A percentile compares a stretch with the other conserved stretches of the same genome.
Conservation (phyloP, 208 protist species). For the Leishmania tarentolae region DNA sequence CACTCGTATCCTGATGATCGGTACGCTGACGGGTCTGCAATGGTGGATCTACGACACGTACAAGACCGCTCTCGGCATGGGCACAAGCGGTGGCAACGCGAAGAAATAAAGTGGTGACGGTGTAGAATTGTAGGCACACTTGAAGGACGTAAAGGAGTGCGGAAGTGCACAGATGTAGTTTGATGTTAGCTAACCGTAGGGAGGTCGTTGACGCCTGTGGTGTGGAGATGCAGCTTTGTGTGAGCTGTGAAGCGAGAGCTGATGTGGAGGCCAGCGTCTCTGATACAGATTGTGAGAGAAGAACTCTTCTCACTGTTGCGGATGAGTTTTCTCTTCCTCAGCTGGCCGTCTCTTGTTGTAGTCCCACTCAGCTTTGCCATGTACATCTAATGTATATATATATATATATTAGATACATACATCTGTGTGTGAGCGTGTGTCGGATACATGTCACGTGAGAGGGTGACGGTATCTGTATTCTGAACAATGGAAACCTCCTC, state of each 20-base stretch:
- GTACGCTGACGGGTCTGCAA: conserved; percentile 96
- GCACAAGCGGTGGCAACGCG: conserved; percentile 46
- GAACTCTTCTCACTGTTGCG: neutral
- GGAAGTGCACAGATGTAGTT: neutral
- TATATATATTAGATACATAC: no score
- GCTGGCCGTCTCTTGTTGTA: neutral
- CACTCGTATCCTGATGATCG: conserved; percentile 97
- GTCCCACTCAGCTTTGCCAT: no score
- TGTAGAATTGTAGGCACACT: neutral
- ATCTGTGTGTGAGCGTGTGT: neutral
- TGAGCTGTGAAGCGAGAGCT: neutral
- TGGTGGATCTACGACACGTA: conserved; percentile 94
- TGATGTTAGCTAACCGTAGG: neutral
- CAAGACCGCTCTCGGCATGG: conserved; percentile 67
- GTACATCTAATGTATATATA: no score
- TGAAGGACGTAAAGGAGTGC: neutral
- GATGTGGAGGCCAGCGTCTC: no score
- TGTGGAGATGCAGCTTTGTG: neutral
- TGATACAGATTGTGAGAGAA: neutral
- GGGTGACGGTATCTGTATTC: neutral
- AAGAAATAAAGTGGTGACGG: conserved; percentile 11
- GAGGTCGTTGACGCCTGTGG: neutral
- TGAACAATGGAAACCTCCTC: neutral
- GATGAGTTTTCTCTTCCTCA: neutral
- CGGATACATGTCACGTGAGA: neutral